Evolutionary conservation across 768 basidiomycete genomes (phyloP).

Genomic region (Mycena galopus): DNA sequence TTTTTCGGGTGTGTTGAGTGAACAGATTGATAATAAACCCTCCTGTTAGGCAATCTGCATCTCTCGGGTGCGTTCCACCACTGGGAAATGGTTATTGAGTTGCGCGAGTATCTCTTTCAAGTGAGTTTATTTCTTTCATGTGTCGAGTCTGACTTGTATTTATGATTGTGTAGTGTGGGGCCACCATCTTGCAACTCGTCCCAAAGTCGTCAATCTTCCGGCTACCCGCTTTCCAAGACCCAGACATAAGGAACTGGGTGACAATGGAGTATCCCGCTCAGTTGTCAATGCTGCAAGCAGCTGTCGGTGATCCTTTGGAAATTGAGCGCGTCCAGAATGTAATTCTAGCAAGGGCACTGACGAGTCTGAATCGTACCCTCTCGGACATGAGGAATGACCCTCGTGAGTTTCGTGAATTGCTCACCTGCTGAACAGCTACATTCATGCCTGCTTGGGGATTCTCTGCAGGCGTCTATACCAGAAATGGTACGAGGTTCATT

Average conservation of each 20-base stretch:
- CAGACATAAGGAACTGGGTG: constrained; percentile 33
- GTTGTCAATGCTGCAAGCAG: constrained; percentile 1
- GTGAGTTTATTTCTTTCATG: not conserved
- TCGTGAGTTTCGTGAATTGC: not conserved
- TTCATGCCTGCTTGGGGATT: constrained; percentile 6
- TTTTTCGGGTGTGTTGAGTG: too few species aligned
- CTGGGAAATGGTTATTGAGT: constrained; percentile 42
- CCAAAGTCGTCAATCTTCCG: constrained; percentile 31
- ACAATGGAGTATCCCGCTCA: constrained; percentile 10
- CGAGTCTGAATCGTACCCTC: not conserved
- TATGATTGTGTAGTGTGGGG: constrained; percentile 7
- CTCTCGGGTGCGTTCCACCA: constrained; percentile 41
- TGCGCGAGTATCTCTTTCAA: constrained; percentile 13
- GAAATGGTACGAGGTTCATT: too few species aligned
- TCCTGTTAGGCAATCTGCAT: constrained; percentile 26
- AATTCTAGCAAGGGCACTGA: not conserved
- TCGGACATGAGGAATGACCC: not conserved
- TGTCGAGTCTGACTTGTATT: not conserved
- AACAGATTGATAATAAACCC: not conserved
- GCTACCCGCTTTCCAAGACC: constrained; percentile 24
- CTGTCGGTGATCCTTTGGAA: not conserved
- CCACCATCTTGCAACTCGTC: constrained; percentile 18
- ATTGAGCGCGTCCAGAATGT: constrained; percentile 4
- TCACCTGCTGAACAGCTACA: not conserved
- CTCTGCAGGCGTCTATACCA: not conserved